phyloP scores from a whole-genome alignment of 768 basidiomycete genomes.

The Lactarius trivialis region DNA sequence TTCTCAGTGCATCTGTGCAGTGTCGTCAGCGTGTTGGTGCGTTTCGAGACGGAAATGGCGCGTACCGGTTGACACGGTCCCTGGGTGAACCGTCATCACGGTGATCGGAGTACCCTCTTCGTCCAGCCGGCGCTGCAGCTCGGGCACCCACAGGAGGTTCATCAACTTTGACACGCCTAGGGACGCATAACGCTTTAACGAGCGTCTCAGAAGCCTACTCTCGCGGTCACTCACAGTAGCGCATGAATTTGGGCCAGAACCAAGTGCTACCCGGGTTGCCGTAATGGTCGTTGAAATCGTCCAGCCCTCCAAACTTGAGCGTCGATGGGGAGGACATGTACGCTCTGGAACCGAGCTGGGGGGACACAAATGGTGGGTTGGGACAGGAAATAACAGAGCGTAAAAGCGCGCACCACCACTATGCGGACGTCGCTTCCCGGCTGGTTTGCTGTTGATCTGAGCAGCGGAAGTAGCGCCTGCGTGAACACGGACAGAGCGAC shows the following conservation, averaged over 20 bases:
- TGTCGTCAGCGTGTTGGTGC: neutral
- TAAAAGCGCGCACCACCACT: neutral
- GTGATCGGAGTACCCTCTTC: neutral
- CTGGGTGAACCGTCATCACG: neutral
- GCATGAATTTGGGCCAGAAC: neutral
- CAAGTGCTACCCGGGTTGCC: neutral
- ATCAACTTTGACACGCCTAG: constrained; percentile 2
- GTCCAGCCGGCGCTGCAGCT: constrained; percentile 3
- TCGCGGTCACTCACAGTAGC: neutral
- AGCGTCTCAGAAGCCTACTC: neutral
- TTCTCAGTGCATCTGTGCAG: neutral
- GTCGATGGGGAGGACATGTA: neutral
- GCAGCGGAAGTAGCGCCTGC: neutral
- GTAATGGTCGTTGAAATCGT: neutral
- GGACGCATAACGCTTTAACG: neutral
- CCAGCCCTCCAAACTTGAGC: neutral
- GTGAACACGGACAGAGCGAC: constrained; percentile 1
- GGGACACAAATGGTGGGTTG: neutral
- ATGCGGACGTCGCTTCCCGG: constrained; percentile 7
- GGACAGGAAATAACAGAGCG: neutral
- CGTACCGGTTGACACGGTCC: neutral
- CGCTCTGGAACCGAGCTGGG: neutral
- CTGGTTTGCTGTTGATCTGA: neutral
- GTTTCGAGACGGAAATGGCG: neutral
- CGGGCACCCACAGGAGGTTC: constrained; percentile 4